Percentiles rank a stretch among this genome's conserved stretches.
Conservation (phyloP, 148 eudicot genomes). For the Silene conica region DNA sequence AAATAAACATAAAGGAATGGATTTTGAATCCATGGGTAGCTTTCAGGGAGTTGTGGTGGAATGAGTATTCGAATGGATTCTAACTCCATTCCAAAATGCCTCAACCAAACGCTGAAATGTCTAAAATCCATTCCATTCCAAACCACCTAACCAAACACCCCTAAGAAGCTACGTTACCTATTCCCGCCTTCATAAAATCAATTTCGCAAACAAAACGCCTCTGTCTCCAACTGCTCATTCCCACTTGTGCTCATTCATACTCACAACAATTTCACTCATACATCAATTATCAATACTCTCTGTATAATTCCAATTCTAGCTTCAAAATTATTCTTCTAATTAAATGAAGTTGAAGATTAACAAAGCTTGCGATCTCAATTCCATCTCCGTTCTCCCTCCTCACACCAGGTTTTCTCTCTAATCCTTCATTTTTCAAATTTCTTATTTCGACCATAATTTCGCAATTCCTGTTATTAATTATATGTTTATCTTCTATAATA, state of each 20-base stretch:
- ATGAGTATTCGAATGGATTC: too few species aligned
- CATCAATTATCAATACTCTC: background rate
- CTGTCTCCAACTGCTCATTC: too few species aligned
- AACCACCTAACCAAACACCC: too few species aligned
- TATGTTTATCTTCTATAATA: background rate
- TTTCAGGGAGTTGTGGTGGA: too few species aligned
- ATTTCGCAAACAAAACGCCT: background rate
- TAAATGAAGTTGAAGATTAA: constrained; percentile 85
- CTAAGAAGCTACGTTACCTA: too few species aligned
- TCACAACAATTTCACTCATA: background rate
- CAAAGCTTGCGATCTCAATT: constrained; percentile 91
- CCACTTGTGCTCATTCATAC: background rate
- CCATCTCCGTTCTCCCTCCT: constrained; percentile 93
- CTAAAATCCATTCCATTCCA: too few species aligned
- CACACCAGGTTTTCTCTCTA: constrained; percentile 48
- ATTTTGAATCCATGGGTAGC: too few species aligned
- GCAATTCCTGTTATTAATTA: background rate
- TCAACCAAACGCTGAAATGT: too few species aligned
- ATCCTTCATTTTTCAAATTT: background rate
- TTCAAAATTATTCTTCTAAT: background rate
- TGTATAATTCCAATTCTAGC: too few species aligned
- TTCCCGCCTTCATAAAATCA: background rate
- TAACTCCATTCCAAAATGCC: too few species aligned
- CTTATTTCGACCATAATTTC: background rate
- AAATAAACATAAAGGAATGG: too few species aligned